Evolutionary conservation across 164 flowering plant species (phyloP).

Genomic region (Vitis rotundifolia): DNA sequence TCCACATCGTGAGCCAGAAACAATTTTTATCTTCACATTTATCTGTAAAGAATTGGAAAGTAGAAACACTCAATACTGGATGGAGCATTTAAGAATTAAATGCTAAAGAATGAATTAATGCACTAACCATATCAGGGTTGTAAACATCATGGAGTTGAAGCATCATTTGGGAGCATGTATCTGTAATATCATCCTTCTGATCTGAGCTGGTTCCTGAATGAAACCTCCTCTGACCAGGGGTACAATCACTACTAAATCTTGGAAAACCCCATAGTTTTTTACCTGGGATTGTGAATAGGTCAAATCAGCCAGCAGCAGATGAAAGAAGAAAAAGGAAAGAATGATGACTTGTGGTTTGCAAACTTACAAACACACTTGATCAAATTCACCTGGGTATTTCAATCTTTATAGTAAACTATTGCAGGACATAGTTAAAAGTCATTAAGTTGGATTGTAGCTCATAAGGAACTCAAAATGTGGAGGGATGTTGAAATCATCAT

Average conservation of each 20-base stretch:
- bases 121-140: conserved; percentile 49
- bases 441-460: no score
- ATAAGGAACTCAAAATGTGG: no score
- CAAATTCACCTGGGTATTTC: no score
- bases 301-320: background rate
- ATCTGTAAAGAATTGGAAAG: conserved; percentile 32
- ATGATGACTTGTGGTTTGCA: no score
- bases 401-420: no score
- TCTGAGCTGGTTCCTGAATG: conserved; percentile 41
- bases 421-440: no score
- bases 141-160: conserved; percentile 44
- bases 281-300: conserved; percentile 28
- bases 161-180: conserved; percentile 51
- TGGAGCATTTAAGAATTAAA: background rate
- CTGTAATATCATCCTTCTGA: conserved; percentile 43
- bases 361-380: no score
- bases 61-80: background rate
- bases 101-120: background rate
- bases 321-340: no score
- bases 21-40: conserved; percentile 52
- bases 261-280: conserved; percentile 42
- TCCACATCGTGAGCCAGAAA: conserved; percentile 41
- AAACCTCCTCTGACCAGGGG: conserved; percentile 28
- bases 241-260: conserved; percentile 54
- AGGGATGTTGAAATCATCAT: no score